A percentile compares a stretch with the other conserved stretches of the same genome.
These are phyloP conservation scores for Globisporangium orthogonon DNA, from an alignment of 352 stramenopile genomes.

Conservation along the genomic window DNA sequence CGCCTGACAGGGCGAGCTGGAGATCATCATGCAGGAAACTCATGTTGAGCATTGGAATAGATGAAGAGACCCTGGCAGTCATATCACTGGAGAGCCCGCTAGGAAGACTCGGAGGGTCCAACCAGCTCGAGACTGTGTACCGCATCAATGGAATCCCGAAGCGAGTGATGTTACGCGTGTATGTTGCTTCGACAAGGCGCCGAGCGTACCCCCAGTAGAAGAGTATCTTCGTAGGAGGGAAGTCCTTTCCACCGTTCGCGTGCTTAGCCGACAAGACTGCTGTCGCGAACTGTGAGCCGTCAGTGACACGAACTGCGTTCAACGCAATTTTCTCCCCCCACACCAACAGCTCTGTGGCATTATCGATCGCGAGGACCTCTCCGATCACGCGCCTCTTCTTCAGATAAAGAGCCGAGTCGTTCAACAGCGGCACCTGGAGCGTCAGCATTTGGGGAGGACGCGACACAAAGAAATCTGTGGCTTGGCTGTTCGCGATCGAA, in stretches of 20 bases:
- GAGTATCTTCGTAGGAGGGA: conserved; percentile 32
- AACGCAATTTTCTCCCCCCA: conserved; percentile 25
- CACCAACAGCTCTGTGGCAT: conserved; percentile 18
- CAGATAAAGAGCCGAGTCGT: conserved; percentile 21
- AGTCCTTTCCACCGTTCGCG: conserved; percentile 11
- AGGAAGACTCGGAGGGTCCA: conserved; percentile 23
- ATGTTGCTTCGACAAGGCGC: conserved; percentile 34
- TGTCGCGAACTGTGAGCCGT: conserved; percentile 58
- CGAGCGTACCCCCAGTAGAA: conserved; percentile 50
- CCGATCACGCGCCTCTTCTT: conserved; percentile 32
- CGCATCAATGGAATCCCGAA: conserved; percentile 46
- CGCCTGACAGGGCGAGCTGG: conserved; percentile 17
- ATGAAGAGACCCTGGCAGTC: not conserved
- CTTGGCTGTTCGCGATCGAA: not conserved
- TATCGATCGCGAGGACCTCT: conserved; percentile 34
- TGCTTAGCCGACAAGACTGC: conserved; percentile 22
- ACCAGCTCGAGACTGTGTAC: conserved; percentile 34
- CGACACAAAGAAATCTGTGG: not conserved
- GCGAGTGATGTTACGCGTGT: conserved; percentile 37
- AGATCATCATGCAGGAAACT: conserved; percentile 40
- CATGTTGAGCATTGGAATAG: conserved; percentile 27
- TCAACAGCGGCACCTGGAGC: conserved; percentile 16
- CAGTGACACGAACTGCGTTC: conserved; percentile 21
- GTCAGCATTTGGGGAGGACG: conserved; percentile 8
- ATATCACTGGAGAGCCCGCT: conserved; percentile 16